Conservation (phyloP, 371 early-diverging fungal species). For the Sporodiniella umbellata region DNA sequence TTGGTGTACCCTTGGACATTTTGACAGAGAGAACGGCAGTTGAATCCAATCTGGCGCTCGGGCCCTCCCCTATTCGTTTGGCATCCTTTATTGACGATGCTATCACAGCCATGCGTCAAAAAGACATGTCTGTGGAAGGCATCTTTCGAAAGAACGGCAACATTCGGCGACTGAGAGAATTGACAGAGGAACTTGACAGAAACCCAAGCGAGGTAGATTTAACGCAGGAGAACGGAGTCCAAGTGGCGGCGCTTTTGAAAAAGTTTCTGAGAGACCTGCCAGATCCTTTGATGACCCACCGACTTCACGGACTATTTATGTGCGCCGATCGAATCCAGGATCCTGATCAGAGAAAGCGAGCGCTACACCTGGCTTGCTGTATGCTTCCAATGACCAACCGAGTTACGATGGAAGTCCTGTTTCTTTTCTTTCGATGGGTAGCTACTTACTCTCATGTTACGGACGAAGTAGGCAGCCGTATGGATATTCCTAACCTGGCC, state of each 20-base stretch:
- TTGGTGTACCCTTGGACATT: conserved; percentile 45
- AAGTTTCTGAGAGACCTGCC: conserved; percentile 94
- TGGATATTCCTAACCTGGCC: conserved; percentile 93
- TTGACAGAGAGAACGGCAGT: conserved; percentile 68
- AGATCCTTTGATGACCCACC: conserved; percentile 92
- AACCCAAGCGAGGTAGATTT: conserved; percentile 74
- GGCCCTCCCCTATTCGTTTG: conserved; percentile 71
- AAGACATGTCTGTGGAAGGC: conserved; percentile 91
- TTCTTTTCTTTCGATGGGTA: conserved; percentile 85
- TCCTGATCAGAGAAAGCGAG: conserved; percentile 51
- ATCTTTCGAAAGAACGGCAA: conserved; percentile 97
- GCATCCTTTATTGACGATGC: conserved; percentile 86
- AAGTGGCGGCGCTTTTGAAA: conserved; percentile 92
- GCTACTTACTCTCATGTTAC: conserved; percentile 73
- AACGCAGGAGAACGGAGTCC: conserved; percentile 77
- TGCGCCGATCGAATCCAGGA: conserved; percentile 66
- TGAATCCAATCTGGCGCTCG: conserved; percentile 77
- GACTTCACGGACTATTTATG: conserved; percentile 81
- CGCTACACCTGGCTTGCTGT: conserved; percentile 78
- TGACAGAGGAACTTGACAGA: conserved; percentile 76
- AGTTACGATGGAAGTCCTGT: conserved; percentile 85
- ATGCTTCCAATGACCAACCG: conserved; percentile 89
- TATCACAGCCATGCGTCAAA: conserved; percentile 74
- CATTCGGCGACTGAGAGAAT: conserved; percentile 79
- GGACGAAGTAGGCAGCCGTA: conserved; percentile 81